Base-by-base conservation (phyloP, 352 stramenopile species). In the Albugo laibachii region DNA sequence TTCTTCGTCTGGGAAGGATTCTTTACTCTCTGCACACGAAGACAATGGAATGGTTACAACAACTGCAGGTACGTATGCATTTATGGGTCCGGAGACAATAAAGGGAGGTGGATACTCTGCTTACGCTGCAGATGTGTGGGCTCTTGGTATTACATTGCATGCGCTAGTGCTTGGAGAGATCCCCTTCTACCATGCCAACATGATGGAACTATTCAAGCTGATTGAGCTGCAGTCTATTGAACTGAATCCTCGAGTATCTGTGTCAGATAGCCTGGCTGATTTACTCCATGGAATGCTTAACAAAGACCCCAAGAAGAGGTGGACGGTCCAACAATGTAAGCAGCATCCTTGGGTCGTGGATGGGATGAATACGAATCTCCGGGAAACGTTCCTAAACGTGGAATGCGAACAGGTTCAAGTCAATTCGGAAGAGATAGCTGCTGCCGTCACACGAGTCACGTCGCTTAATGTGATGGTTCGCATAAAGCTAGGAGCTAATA, bases 41-140 rank as follows among this genome's bases (percentile, higher is more conserved):
- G 20, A 3, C 8, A 81, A 74, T 58, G 77, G 77, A 14, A 76
- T 75, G 51, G 68, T 89, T 15, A 81, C 77, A 20, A 66, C 75
- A 19, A 86, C 77, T 37, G 77, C 77, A 14, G 77, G 77, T 10
- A 89, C 77, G 27, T 89, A 89, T 54, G 77, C 77, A 21, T 89
- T 84, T 50, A 89, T 89, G 77, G 66, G 61, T 0, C 77, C 77
- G 0, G 77, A 89, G 55, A 86, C 77, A 37, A 65, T 86, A 36
- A 83, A 79, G 54, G 69, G 76, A 42, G 70, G 77, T 20, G 66
- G 65, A 44, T 92, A 83, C 59, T 77, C 65, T 35, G 80, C 80
- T 10, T 89, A 80, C 57, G 60, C 72, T 12, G 82, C 79, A 13
- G 82, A 94, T 41, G 64, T 93, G 13, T 94, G 82, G 82, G 78